Base-by-base conservation (phyloP, 345 rosid species). In the Hypericum perforatum region DNA sequence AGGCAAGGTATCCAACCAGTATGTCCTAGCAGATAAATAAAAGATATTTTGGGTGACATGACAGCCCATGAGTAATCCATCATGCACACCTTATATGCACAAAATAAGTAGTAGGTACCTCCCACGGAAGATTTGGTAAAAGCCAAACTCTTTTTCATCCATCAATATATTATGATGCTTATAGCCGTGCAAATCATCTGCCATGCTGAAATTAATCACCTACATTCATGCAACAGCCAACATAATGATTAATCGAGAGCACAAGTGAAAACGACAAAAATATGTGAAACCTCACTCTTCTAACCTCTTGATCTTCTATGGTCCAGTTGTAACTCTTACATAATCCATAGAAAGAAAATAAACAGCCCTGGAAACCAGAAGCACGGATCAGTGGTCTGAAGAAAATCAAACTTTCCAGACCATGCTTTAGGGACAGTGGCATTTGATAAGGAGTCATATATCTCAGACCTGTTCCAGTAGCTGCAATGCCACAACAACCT, bases 281-380 rank as follows among this genome's bases (percentile, higher is more conserved):
- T 36, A 42, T 11, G 5, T 37, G 43, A 12, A 38, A 63, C 15
- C 44, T 36, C 51, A 50, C 12, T 39, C 45, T 71, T 49, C 61
- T 43, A 39, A 90, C 98, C 91, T 81, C 63, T 62, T 76, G 82
- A 81, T 86, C 83, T 58, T 81, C 79, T 54, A 86, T 52, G 60
- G 75, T 75, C 98, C 98, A 86, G 54, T 53, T 72, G 71, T 76
- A 90, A 57, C 59, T 72, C 63, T 63, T 74, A 76, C 98, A 90
- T 59, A 82, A 79, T 77, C 78, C 94, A 67, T 82, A 84, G 53
- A 86, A 74, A 43, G 94, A 82, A 70, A 86, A 78, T 53, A 90
- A 73, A 59, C 79, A 73, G 13, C 89, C 98, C 98, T 90, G 85
- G 71, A 16, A 57, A 46, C 71, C 59, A 52, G 36, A 52, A 56